These are phyloP conservation scores for Clarireedia monteithiana DNA, from an alignment of 2,329 filamentous ascomycete genomes.

Conservation along the genomic window DNA sequence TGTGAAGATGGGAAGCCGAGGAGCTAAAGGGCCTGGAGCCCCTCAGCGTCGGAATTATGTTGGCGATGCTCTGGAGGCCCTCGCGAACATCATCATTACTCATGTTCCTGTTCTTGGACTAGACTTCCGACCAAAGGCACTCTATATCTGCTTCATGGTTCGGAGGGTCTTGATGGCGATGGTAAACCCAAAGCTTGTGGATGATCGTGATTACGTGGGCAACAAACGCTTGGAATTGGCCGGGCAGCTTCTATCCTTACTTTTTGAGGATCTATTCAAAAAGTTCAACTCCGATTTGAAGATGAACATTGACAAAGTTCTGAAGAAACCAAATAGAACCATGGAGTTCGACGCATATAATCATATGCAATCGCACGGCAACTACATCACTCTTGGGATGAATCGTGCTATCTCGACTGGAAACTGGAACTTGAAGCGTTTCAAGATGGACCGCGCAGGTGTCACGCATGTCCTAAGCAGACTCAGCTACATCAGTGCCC, in stretches of 20 bases:
- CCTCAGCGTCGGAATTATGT: slow-evolving; percentile 68
- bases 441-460: slow-evolving; percentile 96
- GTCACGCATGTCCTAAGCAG: slow-evolving; percentile 94
- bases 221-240: slow-evolving; percentile 95
- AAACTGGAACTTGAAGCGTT: slow-evolving; percentile 96
- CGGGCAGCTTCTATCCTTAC: slow-evolving; percentile 82
- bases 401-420: slow-evolving; percentile 95
- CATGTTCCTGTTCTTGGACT: slow-evolving; percentile 87
- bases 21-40: slow-evolving; percentile 40
- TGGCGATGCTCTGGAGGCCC: slow-evolving; percentile 85
- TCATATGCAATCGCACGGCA: slow-evolving; percentile 76
- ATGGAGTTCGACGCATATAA: slow-evolving; percentile 81
- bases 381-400: slow-evolving; percentile 85
- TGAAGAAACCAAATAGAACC: slow-evolving; percentile 88
- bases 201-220: slow-evolving; percentile 95
- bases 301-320: slow-evolving; percentile 86
- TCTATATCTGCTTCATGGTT: slow-evolving; percentile 96
- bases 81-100: slow-evolving; percentile 88
- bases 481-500: slow-evolving; percentile 89
- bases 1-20: slow-evolving; percentile 73
- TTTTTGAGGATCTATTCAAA: slow-evolving; percentile 98
- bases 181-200: slow-evolving; percentile 80
- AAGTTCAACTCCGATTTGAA: slow-evolving; percentile 85
- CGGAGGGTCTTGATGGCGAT: slow-evolving; percentile 92
- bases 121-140: slow-evolving; percentile 93